Conservation (phyloP, 225 moss, liverwort and hornwort species). For the Physcomitrium patens region DNA sequence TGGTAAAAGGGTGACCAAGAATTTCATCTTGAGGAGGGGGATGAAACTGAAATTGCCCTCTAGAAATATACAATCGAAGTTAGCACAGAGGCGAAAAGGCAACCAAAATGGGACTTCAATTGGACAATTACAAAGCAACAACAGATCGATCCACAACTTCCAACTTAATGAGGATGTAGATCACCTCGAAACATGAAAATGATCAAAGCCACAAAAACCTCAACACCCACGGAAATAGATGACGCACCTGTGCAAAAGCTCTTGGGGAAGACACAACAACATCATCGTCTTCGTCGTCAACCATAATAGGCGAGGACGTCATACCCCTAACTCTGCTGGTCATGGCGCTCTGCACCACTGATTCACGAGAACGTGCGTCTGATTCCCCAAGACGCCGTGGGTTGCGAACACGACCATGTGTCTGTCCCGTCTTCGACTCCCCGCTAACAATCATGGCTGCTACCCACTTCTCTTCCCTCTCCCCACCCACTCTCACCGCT, state of each 20-base stretch:
- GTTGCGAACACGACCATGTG: conserved; percentile 31
- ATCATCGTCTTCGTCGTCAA: conserved; percentile 65
- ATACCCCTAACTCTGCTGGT: conserved; percentile 18
- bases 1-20: not conserved
- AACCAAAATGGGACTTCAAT: not conserved
- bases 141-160: not conserved
- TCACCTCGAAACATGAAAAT: not conserved
- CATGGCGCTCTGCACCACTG: conserved; percentile 19
- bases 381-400: conserved; percentile 29
- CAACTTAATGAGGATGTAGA: not conserved
- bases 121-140: not conserved
- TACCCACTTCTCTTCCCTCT: conserved; percentile 10
- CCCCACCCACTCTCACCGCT: conserved; percentile 1
- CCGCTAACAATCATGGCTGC: conserved; percentile 33
- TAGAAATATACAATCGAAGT: not conserved
- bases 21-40: not conserved
- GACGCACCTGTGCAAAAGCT: conserved; percentile 45
- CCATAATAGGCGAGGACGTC: conserved; percentile 35
- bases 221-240: not conserved
- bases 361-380: conserved; percentile 31
- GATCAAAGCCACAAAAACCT: not conserved
- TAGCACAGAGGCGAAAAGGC: not conserved
- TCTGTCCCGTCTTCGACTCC: conserved; percentile 42
- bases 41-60: conserved; percentile 2
- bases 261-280: conserved; percentile 55